Conservation (phyloP, 148 eudicot genomes). For the Euryodendron excelsum region DNA sequence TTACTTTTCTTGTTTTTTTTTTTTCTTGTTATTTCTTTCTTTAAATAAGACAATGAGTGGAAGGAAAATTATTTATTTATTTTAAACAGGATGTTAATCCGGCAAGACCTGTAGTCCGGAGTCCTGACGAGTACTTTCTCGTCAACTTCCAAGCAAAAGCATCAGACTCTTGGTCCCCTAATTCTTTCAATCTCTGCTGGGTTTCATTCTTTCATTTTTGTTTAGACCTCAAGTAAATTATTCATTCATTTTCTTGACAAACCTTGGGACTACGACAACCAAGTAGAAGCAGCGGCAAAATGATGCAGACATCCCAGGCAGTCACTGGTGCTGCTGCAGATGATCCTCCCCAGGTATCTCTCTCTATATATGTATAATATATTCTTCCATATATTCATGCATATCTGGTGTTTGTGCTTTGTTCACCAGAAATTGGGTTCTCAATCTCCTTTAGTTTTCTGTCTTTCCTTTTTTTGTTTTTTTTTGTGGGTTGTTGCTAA, state of each 20-base stretch:
- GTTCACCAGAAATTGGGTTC: background rate
- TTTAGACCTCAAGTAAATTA: background rate
- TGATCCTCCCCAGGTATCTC: conserved; percentile 13
- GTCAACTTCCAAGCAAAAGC: background rate
- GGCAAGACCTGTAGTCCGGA: background rate
- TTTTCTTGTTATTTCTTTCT: no score
- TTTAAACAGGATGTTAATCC: background rate
- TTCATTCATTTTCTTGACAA: background rate
- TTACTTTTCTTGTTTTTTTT: no score
- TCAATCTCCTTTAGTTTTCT: background rate
- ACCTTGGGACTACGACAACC: background rate
- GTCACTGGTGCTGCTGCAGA: background rate
- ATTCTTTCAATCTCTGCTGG: background rate
- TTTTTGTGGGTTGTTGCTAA: no score
- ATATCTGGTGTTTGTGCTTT: background rate
- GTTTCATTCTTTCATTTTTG: background rate
- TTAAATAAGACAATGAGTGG: no score
- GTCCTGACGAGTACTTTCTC: background rate
- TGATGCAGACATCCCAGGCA: background rate
- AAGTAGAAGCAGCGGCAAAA: conserved; percentile 2
- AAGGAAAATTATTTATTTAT: no score
- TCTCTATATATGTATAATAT: no score
- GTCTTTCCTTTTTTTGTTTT: background rate
- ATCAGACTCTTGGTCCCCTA: background rate
- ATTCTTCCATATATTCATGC: background rate